phyloP scores from a whole-genome alignment of 495 filamentous ascomycete species.

The Annulohypoxylon stygium region DNA sequence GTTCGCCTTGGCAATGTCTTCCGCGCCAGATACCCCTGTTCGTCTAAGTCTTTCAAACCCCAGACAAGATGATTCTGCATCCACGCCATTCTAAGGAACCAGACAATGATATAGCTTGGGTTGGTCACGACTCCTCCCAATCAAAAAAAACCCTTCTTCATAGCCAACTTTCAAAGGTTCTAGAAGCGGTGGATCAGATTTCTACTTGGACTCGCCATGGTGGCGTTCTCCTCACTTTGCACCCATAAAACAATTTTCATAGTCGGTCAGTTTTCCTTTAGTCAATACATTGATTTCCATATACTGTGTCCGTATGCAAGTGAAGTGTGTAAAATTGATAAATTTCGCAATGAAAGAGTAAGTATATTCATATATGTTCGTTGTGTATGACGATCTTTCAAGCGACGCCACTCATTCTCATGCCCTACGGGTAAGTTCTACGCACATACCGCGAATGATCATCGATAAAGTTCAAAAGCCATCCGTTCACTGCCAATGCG shows the following conservation, averaged over 20 bases:
- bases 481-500: background rate
- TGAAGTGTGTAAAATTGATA: background rate
- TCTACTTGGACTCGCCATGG: slow-evolving; percentile 27
- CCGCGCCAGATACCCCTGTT: slow-evolving; percentile 38
- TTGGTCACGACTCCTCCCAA: background rate
- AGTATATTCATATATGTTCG: no score
- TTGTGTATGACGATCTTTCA: no score
- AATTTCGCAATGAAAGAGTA: background rate
- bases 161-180: background rate
- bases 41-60: slow-evolving; percentile 11
- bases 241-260: slow-evolving; percentile 29
- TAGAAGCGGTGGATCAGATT: slow-evolving; percentile 15
- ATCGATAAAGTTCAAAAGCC: background rate
- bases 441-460: background rate
- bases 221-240: slow-evolving; percentile 21
- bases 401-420: background rate
- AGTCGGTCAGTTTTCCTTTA: slow-evolving; percentile 36
- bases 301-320: slow-evolving; percentile 3
- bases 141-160: background rate
- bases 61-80: slow-evolving; percentile 4
- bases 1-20: slow-evolving; percentile 35
- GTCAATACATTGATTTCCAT: slow-evolving; percentile 46
- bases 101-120: background rate
- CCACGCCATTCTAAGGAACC: background rate
- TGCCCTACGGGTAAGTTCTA: background rate